A percentile compares a stretch with the other conserved stretches of the same genome.
These are phyloP conservation scores for Cyberlindnera americana DNA, from an alignment of 805 yeast genomes.

Conservation along the genomic window DNA sequence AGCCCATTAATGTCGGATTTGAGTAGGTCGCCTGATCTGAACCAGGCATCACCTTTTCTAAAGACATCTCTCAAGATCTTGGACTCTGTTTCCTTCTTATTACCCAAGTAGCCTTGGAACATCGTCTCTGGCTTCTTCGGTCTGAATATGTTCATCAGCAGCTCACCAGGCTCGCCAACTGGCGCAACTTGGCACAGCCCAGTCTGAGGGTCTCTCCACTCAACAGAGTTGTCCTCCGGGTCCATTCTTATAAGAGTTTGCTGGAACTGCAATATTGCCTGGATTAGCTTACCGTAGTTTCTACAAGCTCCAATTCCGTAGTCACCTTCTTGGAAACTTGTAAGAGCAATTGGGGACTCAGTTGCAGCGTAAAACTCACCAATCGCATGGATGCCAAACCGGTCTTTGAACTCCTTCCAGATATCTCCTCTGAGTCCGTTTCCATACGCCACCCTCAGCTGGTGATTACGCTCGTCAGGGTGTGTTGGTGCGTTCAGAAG, in stretches of 20 bases:
- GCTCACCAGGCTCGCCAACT: conserved; percentile 77
- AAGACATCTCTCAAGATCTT: conserved; percentile 74
- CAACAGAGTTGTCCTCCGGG: conserved; percentile 68
- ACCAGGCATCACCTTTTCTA: conserved; percentile 86
- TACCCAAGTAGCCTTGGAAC: conserved; percentile 88
- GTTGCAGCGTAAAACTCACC: conserved; percentile 95
- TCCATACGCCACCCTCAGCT: conserved; percentile 73
- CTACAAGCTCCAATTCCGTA: conserved; percentile 88
- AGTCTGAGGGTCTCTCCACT: conserved; percentile 62
- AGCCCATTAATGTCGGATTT: conserved; percentile 63
- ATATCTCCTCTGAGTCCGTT: conserved; percentile 89
- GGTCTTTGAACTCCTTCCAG: conserved; percentile 73
- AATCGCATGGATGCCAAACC: conserved; percentile 70
- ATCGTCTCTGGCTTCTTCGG: conserved; percentile 63
- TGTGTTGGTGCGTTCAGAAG: conserved; percentile 62
- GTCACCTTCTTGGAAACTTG: conserved; percentile 72
- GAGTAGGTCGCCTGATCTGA: conserved; percentile 82
- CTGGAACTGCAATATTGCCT: conserved; percentile 44
- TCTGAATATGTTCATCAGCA: conserved; percentile 70
- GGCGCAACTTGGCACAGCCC: conserved; percentile 59
- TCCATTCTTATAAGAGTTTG: conserved; percentile 72
- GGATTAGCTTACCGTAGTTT: conserved; percentile 64
- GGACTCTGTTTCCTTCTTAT: conserved; percentile 71
- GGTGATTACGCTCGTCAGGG: conserved; percentile 62
- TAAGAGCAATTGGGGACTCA: conserved; percentile 86